phyloP scores from a whole-genome alignment of 306 rosid genomes.

The Albizia julibrissin region DNA sequence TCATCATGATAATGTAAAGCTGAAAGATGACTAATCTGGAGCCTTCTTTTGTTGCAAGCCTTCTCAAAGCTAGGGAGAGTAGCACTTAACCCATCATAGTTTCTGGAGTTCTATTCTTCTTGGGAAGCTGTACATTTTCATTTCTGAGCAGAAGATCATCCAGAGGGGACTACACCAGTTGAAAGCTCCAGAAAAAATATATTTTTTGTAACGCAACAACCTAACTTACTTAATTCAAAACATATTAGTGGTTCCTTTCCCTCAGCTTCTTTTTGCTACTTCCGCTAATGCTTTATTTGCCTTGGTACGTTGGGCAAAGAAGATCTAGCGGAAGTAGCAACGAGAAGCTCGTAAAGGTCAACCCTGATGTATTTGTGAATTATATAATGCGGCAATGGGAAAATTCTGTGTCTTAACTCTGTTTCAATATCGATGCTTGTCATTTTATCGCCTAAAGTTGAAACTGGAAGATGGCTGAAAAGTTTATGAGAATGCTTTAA shows the following conservation, averaged over 20 bases:
- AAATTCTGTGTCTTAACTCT: not conserved
- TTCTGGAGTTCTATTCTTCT: slow-evolving; percentile 25
- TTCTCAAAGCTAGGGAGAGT: slow-evolving; percentile 29
- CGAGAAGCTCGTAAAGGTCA: slow-evolving; percentile 78
- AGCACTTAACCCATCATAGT: slow-evolving; percentile 30
- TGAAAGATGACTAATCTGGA: slow-evolving; percentile 23
- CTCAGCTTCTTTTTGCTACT: slow-evolving; percentile 97
- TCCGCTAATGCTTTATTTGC: slow-evolving; percentile 81
- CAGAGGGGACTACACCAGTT: slow-evolving; percentile 31
- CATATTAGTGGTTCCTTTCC: slow-evolving; percentile 41
- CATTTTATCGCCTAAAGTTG: not conserved
- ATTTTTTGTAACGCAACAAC: slow-evolving; percentile 4
- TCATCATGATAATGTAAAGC: slow-evolving; percentile 28
- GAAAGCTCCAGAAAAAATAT: slow-evolving; percentile 23
- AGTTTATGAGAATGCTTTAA: not conserved
- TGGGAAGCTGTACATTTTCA: slow-evolving; percentile 40
- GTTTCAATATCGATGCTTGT: not conserved
- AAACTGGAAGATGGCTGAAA: not conserved
- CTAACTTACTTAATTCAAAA: slow-evolving; percentile 11
- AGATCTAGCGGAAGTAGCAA: slow-evolving; percentile 99
- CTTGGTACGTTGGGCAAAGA: slow-evolving; percentile 53
- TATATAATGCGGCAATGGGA: not conserved
- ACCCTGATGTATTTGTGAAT: slow-evolving; percentile 37
- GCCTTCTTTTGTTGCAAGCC: slow-evolving; percentile 36
- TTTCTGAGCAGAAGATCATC: slow-evolving; percentile 20